phyloP scores from a whole-genome alignment of 169 alveolate genomes.

The Plasmodium knowlesi region DNA sequence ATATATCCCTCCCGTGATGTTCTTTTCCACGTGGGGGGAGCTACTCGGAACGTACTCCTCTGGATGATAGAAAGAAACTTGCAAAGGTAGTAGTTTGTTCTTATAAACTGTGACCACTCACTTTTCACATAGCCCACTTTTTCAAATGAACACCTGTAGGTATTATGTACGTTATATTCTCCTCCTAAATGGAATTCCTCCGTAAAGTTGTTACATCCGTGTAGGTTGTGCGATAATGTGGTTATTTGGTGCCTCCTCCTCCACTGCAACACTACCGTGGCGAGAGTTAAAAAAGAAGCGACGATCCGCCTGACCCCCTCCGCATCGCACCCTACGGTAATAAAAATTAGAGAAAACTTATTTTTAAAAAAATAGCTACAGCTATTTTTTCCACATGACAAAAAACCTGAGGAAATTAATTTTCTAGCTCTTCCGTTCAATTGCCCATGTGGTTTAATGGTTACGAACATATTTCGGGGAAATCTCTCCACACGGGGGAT shows the following conservation, averaged over 20 bases:
- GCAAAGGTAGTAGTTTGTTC: background rate
- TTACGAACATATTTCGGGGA: background rate
- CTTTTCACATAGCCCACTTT: background rate
- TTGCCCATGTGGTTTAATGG: background rate
- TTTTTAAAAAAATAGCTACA: background rate
- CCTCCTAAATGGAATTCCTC: background rate
- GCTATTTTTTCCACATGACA: background rate
- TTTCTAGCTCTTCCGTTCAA: background rate
- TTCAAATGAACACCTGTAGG: background rate
- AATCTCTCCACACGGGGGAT: background rate
- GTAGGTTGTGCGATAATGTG: background rate
- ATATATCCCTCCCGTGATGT: background rate
- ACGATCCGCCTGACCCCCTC: background rate
- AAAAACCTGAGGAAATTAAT: background rate
- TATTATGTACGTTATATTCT: background rate
- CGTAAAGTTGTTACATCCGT: background rate
- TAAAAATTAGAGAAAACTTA: background rate
- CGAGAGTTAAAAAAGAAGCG: background rate
- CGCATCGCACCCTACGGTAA: background rate
- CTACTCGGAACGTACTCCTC: background rate
- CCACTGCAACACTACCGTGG: background rate
- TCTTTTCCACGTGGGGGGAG: background rate
- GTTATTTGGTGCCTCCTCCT: background rate
- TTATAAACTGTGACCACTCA: background rate
- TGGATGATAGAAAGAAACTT: background rate